phyloP scores from a whole-genome alignment of 2,329 filamentous ascomycete genomes.

The Ophiocordyceps camponoti-rufipedis region DNA sequence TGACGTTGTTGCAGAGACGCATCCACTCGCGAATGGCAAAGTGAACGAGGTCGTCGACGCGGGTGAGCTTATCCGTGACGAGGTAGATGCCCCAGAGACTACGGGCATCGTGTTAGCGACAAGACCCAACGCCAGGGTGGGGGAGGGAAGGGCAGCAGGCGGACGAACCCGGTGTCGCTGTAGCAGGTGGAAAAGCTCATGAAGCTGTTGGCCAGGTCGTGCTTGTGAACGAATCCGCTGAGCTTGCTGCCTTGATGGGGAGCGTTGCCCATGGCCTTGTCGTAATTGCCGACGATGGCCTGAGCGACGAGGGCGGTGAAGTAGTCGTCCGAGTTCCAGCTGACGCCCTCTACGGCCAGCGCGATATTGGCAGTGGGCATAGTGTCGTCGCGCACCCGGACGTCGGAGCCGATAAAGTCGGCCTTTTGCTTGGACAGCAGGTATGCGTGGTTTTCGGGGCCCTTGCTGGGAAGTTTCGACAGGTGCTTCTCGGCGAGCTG shows the following conservation, averaged over 20 bases:
- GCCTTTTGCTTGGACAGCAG: slow-evolving; percentile 71
- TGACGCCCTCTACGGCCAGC: slow-evolving; percentile 96
- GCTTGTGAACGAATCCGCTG: slow-evolving; percentile 81
- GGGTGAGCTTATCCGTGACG: slow-evolving; percentile 73
- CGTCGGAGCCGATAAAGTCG: slow-evolving; percentile 91
- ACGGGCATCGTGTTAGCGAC: slow-evolving; percentile 8
- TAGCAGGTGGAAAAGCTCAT: slow-evolving; percentile 99
- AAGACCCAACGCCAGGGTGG: too few species aligned
- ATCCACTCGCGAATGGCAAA: slow-evolving; percentile 98
- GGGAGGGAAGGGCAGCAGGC: neutral
- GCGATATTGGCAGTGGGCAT: slow-evolving; percentile 95
- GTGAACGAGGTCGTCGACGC: slow-evolving; percentile 89
- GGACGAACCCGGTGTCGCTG: slow-evolving; percentile 84
- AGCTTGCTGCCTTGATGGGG: slow-evolving; percentile 97
- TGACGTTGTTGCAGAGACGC: slow-evolving; percentile 76
- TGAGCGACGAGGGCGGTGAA: slow-evolving; percentile 95
- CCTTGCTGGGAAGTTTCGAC: slow-evolving; percentile 54
- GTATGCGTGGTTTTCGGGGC: slow-evolving; percentile 57
- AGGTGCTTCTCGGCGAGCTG: slow-evolving; percentile 96
- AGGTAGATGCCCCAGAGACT: slow-evolving; percentile 99
- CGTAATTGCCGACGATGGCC: slow-evolving; percentile 98
- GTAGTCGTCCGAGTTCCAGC: slow-evolving; percentile 98
- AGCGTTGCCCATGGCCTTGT: slow-evolving; percentile 95
- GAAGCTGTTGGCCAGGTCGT: slow-evolving; percentile 97
- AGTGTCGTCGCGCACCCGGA: slow-evolving; percentile 89